A percentile compares a stretch with the other conserved stretches of the same genome.
Evolutionary conservation across 352 stramenopile genomes (phyloP).

Genomic region (Globisporangium viniferum): DNA sequence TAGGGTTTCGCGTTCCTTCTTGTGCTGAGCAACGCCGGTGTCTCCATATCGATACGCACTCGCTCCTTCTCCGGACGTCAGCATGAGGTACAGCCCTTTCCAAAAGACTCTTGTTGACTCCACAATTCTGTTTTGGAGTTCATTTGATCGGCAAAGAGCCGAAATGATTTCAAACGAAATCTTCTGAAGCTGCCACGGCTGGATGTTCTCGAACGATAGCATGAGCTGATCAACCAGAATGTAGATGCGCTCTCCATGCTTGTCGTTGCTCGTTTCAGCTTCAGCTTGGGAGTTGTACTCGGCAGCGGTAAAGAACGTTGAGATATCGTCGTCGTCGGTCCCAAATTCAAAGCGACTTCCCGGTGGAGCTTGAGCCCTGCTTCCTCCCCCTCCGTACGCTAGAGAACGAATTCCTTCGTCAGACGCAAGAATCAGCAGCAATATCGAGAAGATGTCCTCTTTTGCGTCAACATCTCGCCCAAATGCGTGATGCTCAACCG

Average conservation of each 20-base stretch:
- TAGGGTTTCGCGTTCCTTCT: slow-evolving; percentile 72
- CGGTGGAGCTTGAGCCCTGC: slow-evolving; percentile 3
- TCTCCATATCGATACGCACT: slow-evolving; percentile 34
- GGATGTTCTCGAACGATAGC: slow-evolving; percentile 67
- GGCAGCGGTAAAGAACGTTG: slow-evolving; percentile 50
- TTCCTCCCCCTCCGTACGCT: slow-evolving; percentile 11
- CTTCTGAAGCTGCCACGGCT: slow-evolving; percentile 76
- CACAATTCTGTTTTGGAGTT: slow-evolving; percentile 66
- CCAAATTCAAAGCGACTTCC: slow-evolving; percentile 37
- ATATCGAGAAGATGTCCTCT: slow-evolving; percentile 50
- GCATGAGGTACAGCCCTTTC: slow-evolving; percentile 74
- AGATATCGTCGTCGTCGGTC: slow-evolving; percentile 42
- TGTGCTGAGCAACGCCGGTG: slow-evolving; percentile 28
- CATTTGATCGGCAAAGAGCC: slow-evolving; percentile 49
- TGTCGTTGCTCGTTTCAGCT: slow-evolving; percentile 25
- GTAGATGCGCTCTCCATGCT: slow-evolving; percentile 48
- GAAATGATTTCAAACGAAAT: slow-evolving; percentile 73
- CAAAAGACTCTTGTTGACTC: slow-evolving; percentile 67
- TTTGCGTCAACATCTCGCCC: slow-evolving; percentile 39
- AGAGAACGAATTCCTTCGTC: slow-evolving; percentile 50
- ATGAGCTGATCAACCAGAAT: slow-evolving; percentile 64
- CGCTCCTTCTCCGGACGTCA: slow-evolving; percentile 60
- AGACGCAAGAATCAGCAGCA: slow-evolving; percentile 45
- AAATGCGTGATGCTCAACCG: slow-evolving; percentile 41
- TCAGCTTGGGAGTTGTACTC: slow-evolving; percentile 44